Base-by-base conservation (phyloP, 352 stramenopile genomes). In the Albugo candida region DNA sequence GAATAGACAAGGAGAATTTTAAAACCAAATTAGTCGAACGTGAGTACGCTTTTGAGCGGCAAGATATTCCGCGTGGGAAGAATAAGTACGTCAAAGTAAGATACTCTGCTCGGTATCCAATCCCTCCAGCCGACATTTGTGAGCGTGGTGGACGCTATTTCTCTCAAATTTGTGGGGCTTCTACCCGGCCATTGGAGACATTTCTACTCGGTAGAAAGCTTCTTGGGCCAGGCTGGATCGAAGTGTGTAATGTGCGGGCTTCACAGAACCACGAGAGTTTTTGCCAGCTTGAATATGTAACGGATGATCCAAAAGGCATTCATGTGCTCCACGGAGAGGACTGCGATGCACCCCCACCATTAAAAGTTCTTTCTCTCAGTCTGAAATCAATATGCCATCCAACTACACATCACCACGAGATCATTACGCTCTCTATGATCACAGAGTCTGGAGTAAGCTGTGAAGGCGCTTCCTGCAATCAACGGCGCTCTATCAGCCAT, bases 371-470 rank as follows among this genome's bases (percentile, higher is more conserved):
- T 54, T 95, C 91, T 38, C 61, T 99, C 19, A 96, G 93, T 42
- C 62, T 99, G 51, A 98, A 99, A 68, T 98, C 94, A 2, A 70
- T 97, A 21, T 96, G 97, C 51, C 97, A 98, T 67, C 91, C 93
- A 6, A 83, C 81, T 47, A 95, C 75, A 19, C 83, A 97, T 53
- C 95, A 97, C 50, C 85, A 97, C 58, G 93, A 99, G 65, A 83
- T 99, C 51, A 85, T 92, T 34, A 72, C 73, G 10, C 63, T 92
- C 21, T 92, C 76, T 35, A 63, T 72, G 4, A 76, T 92, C 37
- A 83, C 71, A 0, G 75, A 88, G 49, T 79, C 54, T 24, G 74
- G 70, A 21, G 75, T 88, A 21, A 92, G 63, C 42, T 53, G 75
- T 0, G 78, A 88, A 1, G 78, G 75, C 11, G 65, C 64, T 2